Conservation (phyloP, 805 yeast species). For the Sungouiella thailandica region DNA sequence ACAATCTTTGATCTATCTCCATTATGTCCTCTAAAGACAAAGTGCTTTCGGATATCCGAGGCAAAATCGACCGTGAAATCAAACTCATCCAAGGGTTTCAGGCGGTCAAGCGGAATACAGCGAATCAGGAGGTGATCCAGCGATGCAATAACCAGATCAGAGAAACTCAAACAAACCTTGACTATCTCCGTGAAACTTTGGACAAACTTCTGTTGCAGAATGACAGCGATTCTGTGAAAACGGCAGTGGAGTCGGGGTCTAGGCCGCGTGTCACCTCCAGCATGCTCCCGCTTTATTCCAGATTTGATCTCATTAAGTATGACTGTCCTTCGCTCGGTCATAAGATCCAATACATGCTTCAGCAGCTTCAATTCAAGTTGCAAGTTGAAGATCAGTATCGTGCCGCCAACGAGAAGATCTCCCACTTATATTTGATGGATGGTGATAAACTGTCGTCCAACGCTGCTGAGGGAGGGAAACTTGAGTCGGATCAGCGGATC, state of each 20-base stretch:
- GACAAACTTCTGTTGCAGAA: conserved; percentile 47
- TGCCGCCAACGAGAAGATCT: conserved; percentile 87
- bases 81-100: conserved; percentile 87
- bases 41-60: conserved; percentile 60
- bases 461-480: conserved; percentile 84
- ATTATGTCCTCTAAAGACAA: conserved; percentile 19
- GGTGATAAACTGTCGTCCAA: conserved; percentile 83
- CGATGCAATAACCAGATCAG: conserved; percentile 85
- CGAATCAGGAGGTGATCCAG: conserved; percentile 79
- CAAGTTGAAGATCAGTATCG: conserved; percentile 92
- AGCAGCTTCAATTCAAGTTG: conserved; percentile 87
- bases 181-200: conserved; percentile 76
- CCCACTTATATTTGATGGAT: conserved; percentile 79
- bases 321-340: conserved; percentile 95
- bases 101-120: conserved; percentile 70
- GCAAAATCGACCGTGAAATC: conserved; percentile 82
- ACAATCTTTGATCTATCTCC: conserved; percentile 3
- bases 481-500: conserved; percentile 81
- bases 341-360: conserved; percentile 91
- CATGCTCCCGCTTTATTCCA: conserved; percentile 48
- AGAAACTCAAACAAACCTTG: conserved; percentile 88
- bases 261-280: conserved; percentile 6
- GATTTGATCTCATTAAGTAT: conserved; percentile 79
- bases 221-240: conserved; percentile 5
- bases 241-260: background rate